Evolutionary conservation across 768 basidiomycete species (phyloP), one percentile per base, ranked within the genome.

Genomic region (Candolleomyces aberdarensis): DNA sequence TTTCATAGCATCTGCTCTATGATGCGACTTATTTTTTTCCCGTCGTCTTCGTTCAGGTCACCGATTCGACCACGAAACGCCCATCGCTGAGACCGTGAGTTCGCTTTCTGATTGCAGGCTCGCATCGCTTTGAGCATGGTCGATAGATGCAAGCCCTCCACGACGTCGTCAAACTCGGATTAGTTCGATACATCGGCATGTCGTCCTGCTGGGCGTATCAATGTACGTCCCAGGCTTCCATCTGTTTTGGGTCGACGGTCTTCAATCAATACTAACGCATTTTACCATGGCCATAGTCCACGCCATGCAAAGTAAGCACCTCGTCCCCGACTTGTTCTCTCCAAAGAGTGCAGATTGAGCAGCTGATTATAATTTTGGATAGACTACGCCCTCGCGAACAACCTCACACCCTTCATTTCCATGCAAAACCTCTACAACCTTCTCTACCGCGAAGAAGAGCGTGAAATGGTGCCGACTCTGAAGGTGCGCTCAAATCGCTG

Each of bases 391-490:
- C 81, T 86, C 58, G 68, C 77, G 46, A 81, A 87, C 71, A 78
- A 79, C 7, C 70, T 84, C 2, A 83, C 82, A 0, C 82, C 80
- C 3, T 87, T 87, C 73, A 83, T 87, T 63, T 83, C 84, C 0
- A 86, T 88, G 85, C 86, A 87, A 72, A 87, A 87, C 65, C 83
- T 84, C 64, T 80, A 88, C 67, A 83, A 70, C 59, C 70, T 85
- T 20, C 65, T 84, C 11, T 88, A 88, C 65, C 75, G 87, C 8
- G 87, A 88, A 67, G 86, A 88, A 68, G 86, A 85, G 62, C 73
- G 83, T 0, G 83, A 84, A 62, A 82, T 85, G 80, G 82, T 85
- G 63, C 86, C 36, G 8, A 36, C 36, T 36, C 36, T 36, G 3
- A 36, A 36, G 36, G 36, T 36, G 11, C 36, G 11, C 26, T 26